phyloP scores from a whole-genome alignment of 208 protist species.

The Entamoeba dispar region DNA sequence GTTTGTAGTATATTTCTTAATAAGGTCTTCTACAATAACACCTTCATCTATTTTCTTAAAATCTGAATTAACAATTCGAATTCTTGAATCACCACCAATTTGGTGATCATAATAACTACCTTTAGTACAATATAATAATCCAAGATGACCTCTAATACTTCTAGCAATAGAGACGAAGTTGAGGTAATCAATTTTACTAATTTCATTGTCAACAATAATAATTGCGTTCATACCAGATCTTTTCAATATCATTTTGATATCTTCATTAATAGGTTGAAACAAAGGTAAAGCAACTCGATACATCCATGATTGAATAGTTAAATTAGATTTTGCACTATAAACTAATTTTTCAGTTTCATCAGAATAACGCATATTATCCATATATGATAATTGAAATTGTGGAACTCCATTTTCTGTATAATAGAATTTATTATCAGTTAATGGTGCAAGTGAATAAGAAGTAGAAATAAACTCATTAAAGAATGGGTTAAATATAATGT shows the following conservation, averaged over 20 bases:
- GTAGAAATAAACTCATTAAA: background rate
- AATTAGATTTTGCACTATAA: background rate
- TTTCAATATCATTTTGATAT: background rate
- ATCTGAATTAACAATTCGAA: background rate
- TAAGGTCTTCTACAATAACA: background rate
- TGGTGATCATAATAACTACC: background rate
- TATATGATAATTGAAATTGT: background rate
- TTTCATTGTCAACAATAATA: background rate
- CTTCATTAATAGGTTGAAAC: background rate
- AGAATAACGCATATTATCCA: background rate
- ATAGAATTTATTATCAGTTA: background rate
- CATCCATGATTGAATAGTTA: background rate
- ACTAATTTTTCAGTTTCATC: background rate
- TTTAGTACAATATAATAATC: background rate
- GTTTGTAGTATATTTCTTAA: background rate
- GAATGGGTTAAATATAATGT: background rate
- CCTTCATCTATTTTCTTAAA: background rate
- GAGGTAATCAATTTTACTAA: background rate
- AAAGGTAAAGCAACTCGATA: background rate
- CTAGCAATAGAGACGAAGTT: background rate
- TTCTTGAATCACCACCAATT: background rate
- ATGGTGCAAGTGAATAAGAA: background rate
- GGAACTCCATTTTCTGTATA: background rate
- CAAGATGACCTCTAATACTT: background rate
- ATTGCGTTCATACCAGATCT: background rate